Percentiles rank a stretch among this genome's conserved stretches.
phyloP scores from a whole-genome alignment of 2,329 filamentous ascomycete species.

The Teratosphaeriaceae sp. region DNA sequence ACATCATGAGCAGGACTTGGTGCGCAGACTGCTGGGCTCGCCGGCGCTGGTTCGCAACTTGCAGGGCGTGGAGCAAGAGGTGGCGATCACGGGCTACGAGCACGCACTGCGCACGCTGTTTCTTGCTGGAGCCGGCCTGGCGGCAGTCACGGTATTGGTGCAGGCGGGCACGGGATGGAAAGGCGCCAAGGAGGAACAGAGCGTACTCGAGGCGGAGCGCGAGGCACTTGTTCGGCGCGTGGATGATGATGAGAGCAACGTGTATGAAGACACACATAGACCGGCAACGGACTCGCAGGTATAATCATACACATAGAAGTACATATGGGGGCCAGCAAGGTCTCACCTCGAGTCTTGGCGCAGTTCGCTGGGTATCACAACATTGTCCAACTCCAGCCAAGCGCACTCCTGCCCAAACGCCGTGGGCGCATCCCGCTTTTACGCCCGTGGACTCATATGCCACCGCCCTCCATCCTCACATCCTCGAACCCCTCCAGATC shows the following conservation, averaged over 20 bases:
- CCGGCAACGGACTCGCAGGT: too few relatives aligned
- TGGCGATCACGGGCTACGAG: slow-evolving; percentile 50
- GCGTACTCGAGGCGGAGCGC: slow-evolving; percentile 6
- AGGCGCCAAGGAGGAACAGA: slow-evolving; percentile 9
- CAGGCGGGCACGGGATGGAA: slow-evolving; percentile 55
- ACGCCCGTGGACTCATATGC: neutral
- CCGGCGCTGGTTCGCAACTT: slow-evolving; percentile 49
- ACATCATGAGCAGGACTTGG: slow-evolving; percentile 37
- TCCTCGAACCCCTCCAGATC: slow-evolving; percentile 41
- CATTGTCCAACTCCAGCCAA: neutral
- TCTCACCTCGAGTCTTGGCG: too few relatives aligned
- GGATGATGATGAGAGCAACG: neutral
- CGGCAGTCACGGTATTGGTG: slow-evolving; percentile 42
- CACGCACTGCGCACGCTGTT: slow-evolving; percentile 49
- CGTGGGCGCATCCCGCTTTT: neutral
- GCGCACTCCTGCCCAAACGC: neutral
- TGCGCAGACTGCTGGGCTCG: slow-evolving; percentile 52
- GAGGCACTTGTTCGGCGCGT: slow-evolving; percentile 1
- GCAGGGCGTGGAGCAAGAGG: slow-evolving; percentile 41
- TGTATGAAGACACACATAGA: neutral
- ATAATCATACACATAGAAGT: neutral
- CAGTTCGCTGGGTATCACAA: slow-evolving; percentile 2
- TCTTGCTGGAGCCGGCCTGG: slow-evolving; percentile 44
- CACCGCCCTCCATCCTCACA: slow-evolving; percentile 22
- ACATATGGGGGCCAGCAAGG: neutral